phyloP scores from a whole-genome alignment of 805 yeast species.

The Sungouiozyma intestinalis region DNA sequence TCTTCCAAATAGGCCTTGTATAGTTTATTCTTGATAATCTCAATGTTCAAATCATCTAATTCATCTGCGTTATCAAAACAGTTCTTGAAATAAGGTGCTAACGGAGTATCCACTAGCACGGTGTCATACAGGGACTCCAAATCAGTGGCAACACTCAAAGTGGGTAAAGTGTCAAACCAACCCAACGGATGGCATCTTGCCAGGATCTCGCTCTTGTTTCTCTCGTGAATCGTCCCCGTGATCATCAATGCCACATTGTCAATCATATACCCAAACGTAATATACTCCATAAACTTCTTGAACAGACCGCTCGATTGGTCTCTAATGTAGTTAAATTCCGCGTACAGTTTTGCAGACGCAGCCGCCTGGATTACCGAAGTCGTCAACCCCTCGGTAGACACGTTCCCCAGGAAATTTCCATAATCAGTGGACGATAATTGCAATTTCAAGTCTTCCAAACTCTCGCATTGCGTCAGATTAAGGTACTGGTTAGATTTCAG shows the following conservation, averaged over 20 bases:
- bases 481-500: conserved; percentile 70
- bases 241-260: conserved; percentile 94
- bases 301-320: conserved; percentile 76
- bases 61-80: conserved; percentile 79
- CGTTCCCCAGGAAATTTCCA: conserved; percentile 78
- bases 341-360: conserved; percentile 62
- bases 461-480: conserved; percentile 92
- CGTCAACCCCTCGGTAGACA: conserved; percentile 64
- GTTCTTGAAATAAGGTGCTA: conserved; percentile 91
- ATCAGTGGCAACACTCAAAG: conserved; percentile 89
- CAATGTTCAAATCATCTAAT: conserved; percentile 91
- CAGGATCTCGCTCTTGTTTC: conserved; percentile 81
- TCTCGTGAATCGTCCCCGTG: conserved; percentile 92
- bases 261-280: conserved; percentile 95
- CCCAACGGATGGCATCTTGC: conserved; percentile 94
- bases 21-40: conserved; percentile 81
- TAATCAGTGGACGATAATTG: conserved; percentile 95
- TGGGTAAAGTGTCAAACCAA: conserved; percentile 96
- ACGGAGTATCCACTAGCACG: conserved; percentile 90
- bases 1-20: conserved; percentile 91
- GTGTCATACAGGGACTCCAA: conserved; percentile 86
- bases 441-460: conserved; percentile 83
- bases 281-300: conserved; percentile 77
- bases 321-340: conserved; percentile 76
- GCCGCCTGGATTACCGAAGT: conserved; percentile 79